Evolutionary conservation across 768 basidiomycete species (phyloP), one percentile per base, ranked within the genome.

Genomic region (Glaciozyma martinii): DNA sequence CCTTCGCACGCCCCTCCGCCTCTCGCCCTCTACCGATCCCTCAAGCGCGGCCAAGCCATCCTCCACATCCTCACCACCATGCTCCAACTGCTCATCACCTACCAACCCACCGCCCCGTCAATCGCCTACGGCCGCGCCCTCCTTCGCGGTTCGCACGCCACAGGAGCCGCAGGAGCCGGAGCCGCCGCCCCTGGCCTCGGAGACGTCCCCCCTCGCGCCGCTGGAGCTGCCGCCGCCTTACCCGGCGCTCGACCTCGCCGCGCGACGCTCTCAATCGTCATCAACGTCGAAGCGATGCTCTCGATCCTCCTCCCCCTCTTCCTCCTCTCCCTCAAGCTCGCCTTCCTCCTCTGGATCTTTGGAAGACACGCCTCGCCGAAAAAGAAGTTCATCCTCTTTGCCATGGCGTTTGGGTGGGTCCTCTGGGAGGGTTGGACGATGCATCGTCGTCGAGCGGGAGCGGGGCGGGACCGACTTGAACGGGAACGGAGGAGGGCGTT

Each of bases 281-380:
- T 74, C 66, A 71, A 74, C 67, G 59, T 74, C 56, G 71, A 72
- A 5, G 71, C 66, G 8, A 33, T 74, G 33, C 12, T 66, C 12
- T 54, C 66, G 9, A 59, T 72, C 62, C 23, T 70, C 21, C 18
- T 72, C 33, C 73, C 70, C 10, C 61, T 74, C 44, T 37, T 68
- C 50, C 62, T 69, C 66, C 66, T 74, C 43, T 32, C 64, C 18
- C 53, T 70, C 63, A 74, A 74, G 53, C 68, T 74, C 42, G 59
- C 29, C 1, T 71, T 74, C 67, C 62, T 74, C 15, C 50, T 72
- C 29, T 71, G 63, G 56, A 60, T 74, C 59, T 74, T 74, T 55
- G 73, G 70, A 3, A 65, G 71, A 32, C 67, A 71, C 58, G 73
- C 71, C 3, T 55, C 46, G 3, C 27, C 43, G 3, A 25, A 49